phyloP scores from a whole-genome alignment of 169 alveolate genomes.

The Eimeria acervulina region DNA sequence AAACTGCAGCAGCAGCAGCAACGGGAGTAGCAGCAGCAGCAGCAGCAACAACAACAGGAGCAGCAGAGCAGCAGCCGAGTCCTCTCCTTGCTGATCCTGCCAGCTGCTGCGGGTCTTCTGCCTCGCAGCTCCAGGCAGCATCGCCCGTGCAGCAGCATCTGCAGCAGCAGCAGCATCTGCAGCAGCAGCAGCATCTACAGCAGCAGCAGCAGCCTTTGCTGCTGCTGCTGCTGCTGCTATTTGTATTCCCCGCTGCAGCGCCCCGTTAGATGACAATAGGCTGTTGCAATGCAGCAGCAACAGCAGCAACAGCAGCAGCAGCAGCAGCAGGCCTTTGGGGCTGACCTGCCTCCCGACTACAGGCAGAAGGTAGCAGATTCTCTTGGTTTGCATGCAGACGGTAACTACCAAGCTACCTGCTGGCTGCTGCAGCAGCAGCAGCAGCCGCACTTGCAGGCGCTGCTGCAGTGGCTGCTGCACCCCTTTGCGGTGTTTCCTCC shows the following conservation, averaged over 20 bases:
- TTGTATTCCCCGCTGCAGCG: neutral
- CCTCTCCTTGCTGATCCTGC: too few relatives aligned
- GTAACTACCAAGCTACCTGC: slow-evolving; percentile 10
- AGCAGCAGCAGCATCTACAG: too few relatives aligned
- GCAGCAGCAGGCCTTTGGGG: slow-evolving; percentile 15
- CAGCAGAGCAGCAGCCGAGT: slow-evolving; percentile 3
- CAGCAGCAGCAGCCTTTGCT: neutral
- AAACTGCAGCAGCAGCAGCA: slow-evolving; percentile 13
- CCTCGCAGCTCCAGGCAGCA: neutral
- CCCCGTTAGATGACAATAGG: neutral
- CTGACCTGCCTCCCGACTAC: slow-evolving; percentile 20
- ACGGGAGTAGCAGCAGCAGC: slow-evolving; percentile 13
- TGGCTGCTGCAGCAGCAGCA: slow-evolving; percentile 31
- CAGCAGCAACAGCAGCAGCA: neutral
- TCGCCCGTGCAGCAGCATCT: too few relatives aligned
- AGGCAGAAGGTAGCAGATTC: slow-evolving; percentile 28
- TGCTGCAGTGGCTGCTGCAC: neutral
- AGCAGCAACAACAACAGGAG: slow-evolving; percentile 20
- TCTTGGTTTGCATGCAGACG: slow-evolving; percentile 34
- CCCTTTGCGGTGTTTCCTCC: slow-evolving; percentile 44
- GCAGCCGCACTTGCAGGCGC: too few relatives aligned
- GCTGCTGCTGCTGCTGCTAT: neutral
- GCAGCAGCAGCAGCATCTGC: too few relatives aligned
- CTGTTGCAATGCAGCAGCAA: slow-evolving; percentile 14
- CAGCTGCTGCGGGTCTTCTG: neutral